Evolutionary conservation across 768 basidiomycete species (phyloP).

Genomic region (Trametes gibbosa): DNA sequence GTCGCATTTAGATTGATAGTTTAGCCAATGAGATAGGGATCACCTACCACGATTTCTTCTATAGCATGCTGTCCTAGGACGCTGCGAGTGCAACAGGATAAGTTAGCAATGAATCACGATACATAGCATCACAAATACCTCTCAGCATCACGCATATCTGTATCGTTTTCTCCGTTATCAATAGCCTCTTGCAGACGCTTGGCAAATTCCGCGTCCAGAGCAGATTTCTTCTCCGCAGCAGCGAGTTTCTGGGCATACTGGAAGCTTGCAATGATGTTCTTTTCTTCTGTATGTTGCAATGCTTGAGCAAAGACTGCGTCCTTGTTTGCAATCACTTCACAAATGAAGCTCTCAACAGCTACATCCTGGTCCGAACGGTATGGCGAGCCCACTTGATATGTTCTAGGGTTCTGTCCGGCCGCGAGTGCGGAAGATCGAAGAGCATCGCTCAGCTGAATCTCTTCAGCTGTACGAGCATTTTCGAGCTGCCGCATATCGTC

Average conservation of each 20-base stretch:
- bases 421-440: slow-evolving; percentile 29
- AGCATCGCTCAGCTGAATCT: slow-evolving; percentile 33
- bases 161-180: slow-evolving; percentile 28
- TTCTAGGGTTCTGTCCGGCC: slow-evolving; percentile 26
- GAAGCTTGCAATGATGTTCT: slow-evolving; percentile 25
- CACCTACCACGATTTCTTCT: slow-evolving; percentile 28
- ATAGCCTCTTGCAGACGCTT: slow-evolving; percentile 32
- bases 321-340: slow-evolving; percentile 29
- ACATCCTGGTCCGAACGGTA: slow-evolving; percentile 25
- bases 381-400: background rate
- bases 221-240: slow-evolving; percentile 36
- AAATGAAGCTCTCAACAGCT: slow-evolving; percentile 29
- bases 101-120: background rate
- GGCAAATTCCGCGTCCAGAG: slow-evolving; percentile 38
- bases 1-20: too few relatives aligned
- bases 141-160: slow-evolving; percentile 33
- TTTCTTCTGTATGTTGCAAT: slow-evolving; percentile 30
- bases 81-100: slow-evolving; percentile 11
- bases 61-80: slow-evolving; percentile 29
- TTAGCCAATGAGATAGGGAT: too few relatives aligned
- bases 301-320: slow-evolving; percentile 35
- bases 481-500: slow-evolving; percentile 30
- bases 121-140: slow-evolving; percentile 17
- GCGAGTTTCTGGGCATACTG: slow-evolving; percentile 39
- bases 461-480: slow-evolving; percentile 32